These are phyloP conservation scores for Leccinum cinnamomeum DNA, from an alignment of 1,284 basidiomycete species.

Conservation along the genomic window DNA sequence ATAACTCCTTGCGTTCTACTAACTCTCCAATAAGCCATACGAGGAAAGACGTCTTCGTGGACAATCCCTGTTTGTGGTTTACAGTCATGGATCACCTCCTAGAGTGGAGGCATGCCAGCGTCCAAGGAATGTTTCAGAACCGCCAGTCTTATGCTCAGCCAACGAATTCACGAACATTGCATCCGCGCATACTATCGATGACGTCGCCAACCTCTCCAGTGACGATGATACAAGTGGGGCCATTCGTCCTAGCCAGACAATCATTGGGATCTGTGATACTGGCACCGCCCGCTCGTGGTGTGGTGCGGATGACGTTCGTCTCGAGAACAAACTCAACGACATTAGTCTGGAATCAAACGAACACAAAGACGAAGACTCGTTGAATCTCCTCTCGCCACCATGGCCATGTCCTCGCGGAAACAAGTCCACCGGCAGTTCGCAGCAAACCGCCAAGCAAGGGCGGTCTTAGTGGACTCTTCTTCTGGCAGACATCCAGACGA, in stretches of 20 bases:
- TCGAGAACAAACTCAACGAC: background rate
- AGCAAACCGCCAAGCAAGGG: background rate
- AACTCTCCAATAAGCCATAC: background rate
- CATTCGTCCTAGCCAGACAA: slow-evolving; percentile 1
- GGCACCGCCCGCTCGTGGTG: background rate
- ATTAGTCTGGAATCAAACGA: slow-evolving; percentile 1
- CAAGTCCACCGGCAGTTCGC: background rate
- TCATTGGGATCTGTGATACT: background rate
- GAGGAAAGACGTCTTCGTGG: slow-evolving; percentile 2
- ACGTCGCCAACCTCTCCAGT: slow-evolving; percentile 11
- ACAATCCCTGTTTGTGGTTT: slow-evolving; percentile 2
- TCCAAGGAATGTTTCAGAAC: slow-evolving; percentile 28
- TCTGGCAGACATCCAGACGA: background rate
- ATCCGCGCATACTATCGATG: slow-evolving; percentile 14
- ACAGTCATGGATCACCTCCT: slow-evolving; percentile 1
- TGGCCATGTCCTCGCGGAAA: slow-evolving; percentile 8
- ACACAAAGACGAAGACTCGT: slow-evolving; percentile 18
- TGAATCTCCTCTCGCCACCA: slow-evolving; percentile 26
- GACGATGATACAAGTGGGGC: background rate
- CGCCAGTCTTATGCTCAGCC: slow-evolving; percentile 23
- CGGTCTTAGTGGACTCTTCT: background rate
- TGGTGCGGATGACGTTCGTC: background rate
- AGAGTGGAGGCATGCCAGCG: background rate
- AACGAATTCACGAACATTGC: slow-evolving; percentile 17
- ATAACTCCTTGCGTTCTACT: background rate